Evolutionary conservation across 1,284 basidiomycete genomes (phyloP).

Genomic region (Ganoderma boninense): DNA sequence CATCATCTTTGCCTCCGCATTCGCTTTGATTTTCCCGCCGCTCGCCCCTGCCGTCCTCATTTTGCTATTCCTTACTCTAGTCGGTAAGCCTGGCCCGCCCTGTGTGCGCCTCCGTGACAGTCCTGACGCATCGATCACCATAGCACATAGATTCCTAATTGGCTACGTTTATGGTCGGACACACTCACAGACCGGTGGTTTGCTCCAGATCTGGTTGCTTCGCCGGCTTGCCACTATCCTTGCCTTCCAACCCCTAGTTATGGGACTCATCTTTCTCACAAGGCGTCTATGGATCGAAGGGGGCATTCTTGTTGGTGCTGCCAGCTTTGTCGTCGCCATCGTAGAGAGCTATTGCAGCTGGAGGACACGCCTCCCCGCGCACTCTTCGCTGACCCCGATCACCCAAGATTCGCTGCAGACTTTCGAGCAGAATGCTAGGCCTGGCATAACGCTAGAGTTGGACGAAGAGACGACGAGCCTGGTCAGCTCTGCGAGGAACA

Average conservation of each 20-base stretch:
- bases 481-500: slow-evolving; percentile 55
- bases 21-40: slow-evolving; percentile 78
- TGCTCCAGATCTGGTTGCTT: slow-evolving; percentile 78
- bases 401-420: slow-evolving; percentile 65
- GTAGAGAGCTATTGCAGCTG: slow-evolving; percentile 64
- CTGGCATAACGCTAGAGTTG: slow-evolving; percentile 44
- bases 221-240: slow-evolving; percentile 72
- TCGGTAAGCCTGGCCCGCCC: slow-evolving; percentile 55
- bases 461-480: slow-evolving; percentile 63
- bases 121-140: neutral
- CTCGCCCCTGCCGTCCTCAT: slow-evolving; percentile 76
- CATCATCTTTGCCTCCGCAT: slow-evolving; percentile 76
- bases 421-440: slow-evolving; percentile 55
- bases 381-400: slow-evolving; percentile 58
- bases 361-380: slow-evolving; percentile 59
- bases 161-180: slow-evolving; percentile 79
- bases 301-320: slow-evolving; percentile 64
- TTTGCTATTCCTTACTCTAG: slow-evolving; percentile 71
- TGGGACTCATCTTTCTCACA: slow-evolving; percentile 77
- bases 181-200: slow-evolving; percentile 74
- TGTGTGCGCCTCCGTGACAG: too few relatives aligned
- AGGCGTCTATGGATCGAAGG: slow-evolving; percentile 76
- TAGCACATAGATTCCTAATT: slow-evolving; percentile 78
- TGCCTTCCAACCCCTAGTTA: slow-evolving; percentile 74
- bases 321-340: slow-evolving; percentile 59